Base-by-base conservation (phyloP, 352 stramenopile species). In the Globisporangium iwayamae region DNA sequence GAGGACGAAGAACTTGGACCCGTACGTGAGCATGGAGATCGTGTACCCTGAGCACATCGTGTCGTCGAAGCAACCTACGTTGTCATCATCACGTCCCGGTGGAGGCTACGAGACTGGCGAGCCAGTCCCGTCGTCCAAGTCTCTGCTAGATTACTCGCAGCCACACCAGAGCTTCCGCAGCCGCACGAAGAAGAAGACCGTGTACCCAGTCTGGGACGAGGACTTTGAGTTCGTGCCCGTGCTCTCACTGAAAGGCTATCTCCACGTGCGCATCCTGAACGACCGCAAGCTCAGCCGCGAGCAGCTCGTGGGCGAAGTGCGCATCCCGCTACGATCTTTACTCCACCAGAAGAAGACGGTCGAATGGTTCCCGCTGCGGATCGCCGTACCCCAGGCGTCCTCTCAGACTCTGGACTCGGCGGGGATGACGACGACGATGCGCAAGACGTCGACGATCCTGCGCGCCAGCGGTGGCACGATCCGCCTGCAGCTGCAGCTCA, bases 131-230 rank as follows among this genome's bases (percentile, higher is more conserved):
- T 53, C 53, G 7, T 41, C 48, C 9, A 5, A n/a, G 0, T 14
- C 9, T 11, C 6, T 32, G 22, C 16, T 39, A 39, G 14, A 32
- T 18, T 32, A 65, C 2, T 28, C 39, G 1, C 48, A 64, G 1
- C 14, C 56, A 1, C 70, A 32, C n/a, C 67, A 64, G 38, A 64
- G 54, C 11, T 73, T 86, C 18, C 85, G 83, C 25, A 94, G 79
- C 22, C 73, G 73, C 20, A 94, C 83, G 11, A 76, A 84, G 56
- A 87, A 87, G 70, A 83, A 87, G 64, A 91, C 69, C 46, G 69
- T 91, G 67, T 94, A 88, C 66, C 85, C 85, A 1, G 69, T 90
- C 2, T 94, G 85, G 85, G 79, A 94, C 5, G 83, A 94, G 67
- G 76, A 85, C 10, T 94, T 94, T 50, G 81, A 83, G 54, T 76